Evolutionary conservation across 2,329 filamentous ascomycete species (phyloP).

Genomic region (Akanthomyces lecanii): DNA sequence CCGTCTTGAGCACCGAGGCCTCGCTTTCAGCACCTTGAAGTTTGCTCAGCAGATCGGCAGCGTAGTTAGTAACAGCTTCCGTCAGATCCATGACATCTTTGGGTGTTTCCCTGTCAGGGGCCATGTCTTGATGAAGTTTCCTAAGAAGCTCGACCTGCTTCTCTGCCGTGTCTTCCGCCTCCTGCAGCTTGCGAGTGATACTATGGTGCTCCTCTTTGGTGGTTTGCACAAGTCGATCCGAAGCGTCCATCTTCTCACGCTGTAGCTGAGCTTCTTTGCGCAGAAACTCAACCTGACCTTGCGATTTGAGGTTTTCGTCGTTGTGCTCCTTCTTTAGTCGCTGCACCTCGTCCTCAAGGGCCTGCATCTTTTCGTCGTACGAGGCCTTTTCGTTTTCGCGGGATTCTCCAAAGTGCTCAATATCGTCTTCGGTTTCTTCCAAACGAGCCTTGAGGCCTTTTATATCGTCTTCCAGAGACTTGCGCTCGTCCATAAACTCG

Average conservation of each 20-base stretch:
- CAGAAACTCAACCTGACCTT: constrained; percentile 60
- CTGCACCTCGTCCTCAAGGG: constrained; percentile 68
- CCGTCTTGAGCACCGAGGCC: constrained; percentile 54
- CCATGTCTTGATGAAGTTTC: constrained; percentile 56
- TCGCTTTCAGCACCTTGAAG: constrained; percentile 57
- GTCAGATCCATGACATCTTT: constrained; percentile 54
- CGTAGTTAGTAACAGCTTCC: constrained; percentile 54
- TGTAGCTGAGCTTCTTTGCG: constrained; percentile 57
- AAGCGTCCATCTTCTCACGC: constrained; percentile 54
- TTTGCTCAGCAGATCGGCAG: constrained; percentile 57
- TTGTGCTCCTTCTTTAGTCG: constrained; percentile 53
- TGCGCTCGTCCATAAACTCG: constrained; percentile 82
- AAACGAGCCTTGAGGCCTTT: constrained; percentile 69
- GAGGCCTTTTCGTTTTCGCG: constrained; percentile 75
- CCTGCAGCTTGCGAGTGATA: constrained; percentile 47
- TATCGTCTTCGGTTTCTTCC: constrained; percentile 88
- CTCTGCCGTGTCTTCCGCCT: constrained; percentile 48
- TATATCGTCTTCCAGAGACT: constrained; percentile 76
- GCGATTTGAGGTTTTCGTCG: constrained; percentile 54
- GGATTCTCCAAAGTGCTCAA: constrained; percentile 78
- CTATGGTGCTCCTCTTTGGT: constrained; percentile 51
- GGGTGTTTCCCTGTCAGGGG: constrained; percentile 49
- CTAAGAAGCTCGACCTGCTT: constrained; percentile 52
- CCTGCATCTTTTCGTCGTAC: constrained; percentile 63
- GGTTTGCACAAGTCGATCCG: constrained; percentile 54